A percentile compares a stretch with the other conserved stretches of the same genome.
phyloP scores from a whole-genome alignment of 306 rosid species.

The Lablab purpureus region DNA sequence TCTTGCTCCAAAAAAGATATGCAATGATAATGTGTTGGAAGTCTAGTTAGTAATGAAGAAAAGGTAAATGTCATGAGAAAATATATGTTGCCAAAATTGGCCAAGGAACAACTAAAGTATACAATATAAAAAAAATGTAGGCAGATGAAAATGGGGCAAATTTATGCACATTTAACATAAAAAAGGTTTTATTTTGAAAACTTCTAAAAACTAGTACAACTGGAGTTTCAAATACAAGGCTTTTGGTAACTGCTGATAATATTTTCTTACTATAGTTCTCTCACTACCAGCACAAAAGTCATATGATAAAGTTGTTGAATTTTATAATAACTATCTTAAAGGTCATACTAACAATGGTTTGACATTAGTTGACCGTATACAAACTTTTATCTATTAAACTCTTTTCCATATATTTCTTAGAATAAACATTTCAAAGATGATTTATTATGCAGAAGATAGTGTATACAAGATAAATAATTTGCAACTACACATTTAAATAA shows the following conservation, averaged over 20 bases:
- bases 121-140: conserved; percentile 12
- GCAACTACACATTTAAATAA: background rate
- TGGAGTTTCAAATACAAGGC: background rate
- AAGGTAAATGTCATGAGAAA: conserved; percentile 15
- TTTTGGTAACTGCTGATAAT: background rate
- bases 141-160: conserved; percentile 83
- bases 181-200: background rate
- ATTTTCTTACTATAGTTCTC: too few species aligned
- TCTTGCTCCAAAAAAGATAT: conserved; percentile 24
- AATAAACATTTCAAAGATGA: background rate
- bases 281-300: background rate
- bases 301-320: background rate
- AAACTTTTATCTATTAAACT: background rate
- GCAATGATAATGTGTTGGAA: conserved; percentile 14
- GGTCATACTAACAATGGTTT: background rate
- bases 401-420: background rate
- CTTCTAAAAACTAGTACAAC: conserved; percentile 8
- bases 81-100: conserved; percentile 1
- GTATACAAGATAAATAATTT: background rate
- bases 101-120: conserved; percentile 23
- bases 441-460: too few species aligned
- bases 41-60: conserved; percentile 2
- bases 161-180: conserved; percentile 46
- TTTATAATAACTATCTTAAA: background rate
- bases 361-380: background rate